Evolutionary conservation across 306 rosid species (phyloP).

Genomic region (Cicer judaicum): DNA sequence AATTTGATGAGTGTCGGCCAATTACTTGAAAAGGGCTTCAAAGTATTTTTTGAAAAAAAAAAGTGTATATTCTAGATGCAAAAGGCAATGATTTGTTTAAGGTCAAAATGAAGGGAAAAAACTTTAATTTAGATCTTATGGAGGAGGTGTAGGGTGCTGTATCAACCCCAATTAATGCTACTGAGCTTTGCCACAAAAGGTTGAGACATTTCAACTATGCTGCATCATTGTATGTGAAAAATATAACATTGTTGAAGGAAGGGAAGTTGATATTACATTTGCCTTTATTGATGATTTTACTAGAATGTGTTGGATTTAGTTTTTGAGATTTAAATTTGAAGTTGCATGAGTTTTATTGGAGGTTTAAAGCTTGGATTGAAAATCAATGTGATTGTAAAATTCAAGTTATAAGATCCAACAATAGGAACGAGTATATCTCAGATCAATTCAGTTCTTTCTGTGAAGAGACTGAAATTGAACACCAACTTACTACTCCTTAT

Average conservation of each 20-base stretch:
- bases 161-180: background rate
- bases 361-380: background rate
- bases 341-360: background rate
- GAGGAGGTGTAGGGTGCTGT: background rate
- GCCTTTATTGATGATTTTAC: background rate
- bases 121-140: too few species aligned
- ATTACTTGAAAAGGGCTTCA: background rate
- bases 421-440: background rate
- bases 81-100: background rate
- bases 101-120: background rate
- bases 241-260: background rate
- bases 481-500: background rate
- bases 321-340: background rate
- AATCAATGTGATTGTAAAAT: background rate
- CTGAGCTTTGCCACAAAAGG: background rate
- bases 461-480: background rate
- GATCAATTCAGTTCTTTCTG: background rate
- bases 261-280: background rate
- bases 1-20: slow-evolving; percentile 3
- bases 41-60: background rate
- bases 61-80: background rate
- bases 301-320: background rate
- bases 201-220: background rate
- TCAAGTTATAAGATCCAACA: background rate
- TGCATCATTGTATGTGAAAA: background rate